Evolutionary conservation across 345 rosid species (phyloP), one percentile per base, ranked within the genome.

Genomic region (Lepidium africanum): DNA sequence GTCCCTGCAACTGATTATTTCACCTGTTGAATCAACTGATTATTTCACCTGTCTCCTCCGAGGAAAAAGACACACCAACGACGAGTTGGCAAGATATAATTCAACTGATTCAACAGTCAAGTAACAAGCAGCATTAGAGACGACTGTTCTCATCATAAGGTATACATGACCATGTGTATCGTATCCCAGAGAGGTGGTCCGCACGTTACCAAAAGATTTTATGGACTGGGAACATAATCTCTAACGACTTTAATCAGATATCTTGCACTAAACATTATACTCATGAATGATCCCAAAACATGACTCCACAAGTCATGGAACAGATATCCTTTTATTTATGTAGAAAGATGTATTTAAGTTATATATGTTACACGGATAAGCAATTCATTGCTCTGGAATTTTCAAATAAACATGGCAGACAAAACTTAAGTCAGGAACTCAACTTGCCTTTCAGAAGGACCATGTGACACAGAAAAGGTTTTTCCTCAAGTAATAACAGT

Each of bases 401-500:
- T 19, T 15, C 7, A 57, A 69, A 65, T 55, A 74, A 59, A 64
- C 64, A 65, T 54, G 46, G 73, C 59, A 70, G 63, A 63, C 85
- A 79, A 80, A 84, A 86, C 76, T 65, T 72, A 77, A 73, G 72
- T 77, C 63, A 61, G 66, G 74, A 50, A 63, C 4, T 46, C 72
- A 30, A 77, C 78, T 70, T 59, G 73, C 57, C 73, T 33, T 59
- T 60, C 32, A 41, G 55, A 66, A 54, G 66, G 65, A 61, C 49
- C 69, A 58, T 16, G 64, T 42, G 54, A 14, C 11, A 54, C 25
- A 40, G 15, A 40, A 16, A 38, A 36, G 32, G 11, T 37, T 25
- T 23, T 9, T n/a, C 59, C 64, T 83, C 77, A 89, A 74, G 99
- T 91, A 79, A 91, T 86, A 72, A 91, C 97, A n/a, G 93, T 91